phyloP scores from a whole-genome alignment of 805 yeast species.

The Candida fluviatilis region DNA sequence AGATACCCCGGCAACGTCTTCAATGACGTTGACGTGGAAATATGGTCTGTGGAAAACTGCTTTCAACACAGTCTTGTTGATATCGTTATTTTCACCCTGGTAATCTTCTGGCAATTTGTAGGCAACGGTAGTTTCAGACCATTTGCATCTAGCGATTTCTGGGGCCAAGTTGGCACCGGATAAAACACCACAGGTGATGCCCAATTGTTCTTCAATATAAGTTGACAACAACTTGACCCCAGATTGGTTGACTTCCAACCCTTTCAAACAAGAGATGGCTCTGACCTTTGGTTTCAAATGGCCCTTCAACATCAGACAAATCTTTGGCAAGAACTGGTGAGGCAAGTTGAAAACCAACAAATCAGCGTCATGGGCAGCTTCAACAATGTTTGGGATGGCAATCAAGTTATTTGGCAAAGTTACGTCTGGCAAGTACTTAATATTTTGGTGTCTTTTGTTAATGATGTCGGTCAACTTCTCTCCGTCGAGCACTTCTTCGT shows the following conservation, averaged over 20 bases:
- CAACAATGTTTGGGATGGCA: slow-evolving; percentile 37
- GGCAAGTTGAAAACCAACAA: slow-evolving; percentile 43
- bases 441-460: slow-evolving; percentile 40
- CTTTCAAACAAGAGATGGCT: slow-evolving; percentile 45
- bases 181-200: slow-evolving; percentile 41
- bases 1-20: slow-evolving; percentile 44
- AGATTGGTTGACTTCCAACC: slow-evolving; percentile 39
- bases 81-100: slow-evolving; percentile 38
- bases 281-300: slow-evolving; percentile 33
- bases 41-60: slow-evolving; percentile 44
- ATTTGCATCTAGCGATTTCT: slow-evolving; percentile 43
- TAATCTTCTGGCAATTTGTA: slow-evolving; percentile 36
- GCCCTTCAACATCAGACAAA: slow-evolving; percentile 37
- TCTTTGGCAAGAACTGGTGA: slow-evolving; percentile 40
- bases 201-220: slow-evolving; percentile 40
- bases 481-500: slow-evolving; percentile 39
- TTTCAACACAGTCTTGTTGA: slow-evolving; percentile 36
- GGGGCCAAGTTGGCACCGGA: slow-evolving; percentile 48
- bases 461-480: slow-evolving; percentile 40
- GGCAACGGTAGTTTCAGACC: slow-evolving; percentile 46
- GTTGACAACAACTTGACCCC: slow-evolving; percentile 44
- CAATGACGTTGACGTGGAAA: slow-evolving; percentile 43
- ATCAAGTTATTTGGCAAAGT: slow-evolving; percentile 37
- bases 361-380: slow-evolving; percentile 38
- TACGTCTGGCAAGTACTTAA: slow-evolving; percentile 41